These are phyloP conservation scores for Massariosphaeria phaeospora DNA, from an alignment of 495 filamentous ascomycete genomes.

Conservation along the genomic window DNA sequence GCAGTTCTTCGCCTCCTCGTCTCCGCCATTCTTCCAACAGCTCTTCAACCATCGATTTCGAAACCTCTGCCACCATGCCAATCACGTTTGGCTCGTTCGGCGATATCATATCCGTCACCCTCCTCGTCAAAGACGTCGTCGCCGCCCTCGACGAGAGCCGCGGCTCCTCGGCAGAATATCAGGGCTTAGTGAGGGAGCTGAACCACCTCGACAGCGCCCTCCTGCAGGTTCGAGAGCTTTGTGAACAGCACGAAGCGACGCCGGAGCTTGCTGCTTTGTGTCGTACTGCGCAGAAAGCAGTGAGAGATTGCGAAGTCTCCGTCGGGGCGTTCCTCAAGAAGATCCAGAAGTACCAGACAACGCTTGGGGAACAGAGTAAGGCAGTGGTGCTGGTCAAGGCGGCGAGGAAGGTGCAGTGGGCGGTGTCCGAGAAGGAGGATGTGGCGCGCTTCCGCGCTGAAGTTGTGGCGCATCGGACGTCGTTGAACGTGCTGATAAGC, in stretches of 20 bases:
- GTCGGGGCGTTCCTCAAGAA: constrained; percentile 9
- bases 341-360: constrained; percentile 11
- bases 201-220: constrained; percentile 35
- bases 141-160: constrained; percentile 35
- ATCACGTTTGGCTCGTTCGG: constrained; percentile 41
- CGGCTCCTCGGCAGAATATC: constrained; percentile 36
- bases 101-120: constrained; percentile 37
- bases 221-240: constrained; percentile 34
- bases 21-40: too few species aligned
- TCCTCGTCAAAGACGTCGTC: constrained; percentile 40
- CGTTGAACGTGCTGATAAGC: constrained; percentile 39
- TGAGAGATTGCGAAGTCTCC: constrained; percentile 7
- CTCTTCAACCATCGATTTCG: too few species aligned
- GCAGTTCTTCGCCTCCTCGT: too few species aligned
- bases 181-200: constrained; percentile 34
- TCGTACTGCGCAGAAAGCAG: constrained; percentile 1
- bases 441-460: constrained; percentile 36
- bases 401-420: constrained; percentile 37
- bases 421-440: constrained; percentile 35
- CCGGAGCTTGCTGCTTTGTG: constrained; percentile 19
- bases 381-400: constrained; percentile 10
- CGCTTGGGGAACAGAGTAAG: neutral
- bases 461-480: constrained; percentile 32
- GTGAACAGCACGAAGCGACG: neutral
- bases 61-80: too few species aligned